Evolutionary conservation across 2,329 filamentous ascomycete genomes (phyloP).

Genomic region (Coniochaeta sp.): DNA sequence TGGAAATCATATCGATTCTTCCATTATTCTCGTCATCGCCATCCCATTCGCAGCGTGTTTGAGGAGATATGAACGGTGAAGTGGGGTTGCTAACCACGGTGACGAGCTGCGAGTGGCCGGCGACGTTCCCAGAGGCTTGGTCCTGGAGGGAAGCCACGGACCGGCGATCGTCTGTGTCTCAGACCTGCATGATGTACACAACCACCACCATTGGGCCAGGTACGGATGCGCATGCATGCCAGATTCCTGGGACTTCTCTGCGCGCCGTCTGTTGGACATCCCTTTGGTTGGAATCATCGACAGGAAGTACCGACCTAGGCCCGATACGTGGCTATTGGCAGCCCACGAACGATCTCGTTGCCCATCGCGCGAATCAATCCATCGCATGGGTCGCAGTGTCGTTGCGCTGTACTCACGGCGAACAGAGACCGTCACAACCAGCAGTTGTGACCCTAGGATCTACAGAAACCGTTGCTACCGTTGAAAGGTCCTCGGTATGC

Average conservation of each 20-base stretch:
- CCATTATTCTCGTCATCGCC: background rate
- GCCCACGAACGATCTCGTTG: no score
- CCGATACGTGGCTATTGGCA: background rate
- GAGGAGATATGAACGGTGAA: background rate
- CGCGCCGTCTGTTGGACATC: background rate
- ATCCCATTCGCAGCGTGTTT: background rate
- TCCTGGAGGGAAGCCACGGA: constrained; percentile 1
- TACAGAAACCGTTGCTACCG: background rate
- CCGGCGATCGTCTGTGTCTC: background rate
- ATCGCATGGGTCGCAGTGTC: no score
- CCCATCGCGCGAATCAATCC: no score
- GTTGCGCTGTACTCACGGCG: no score
- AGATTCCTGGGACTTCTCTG: background rate
- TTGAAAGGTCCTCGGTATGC: background rate
- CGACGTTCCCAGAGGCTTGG: background rate
- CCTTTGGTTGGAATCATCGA: background rate
- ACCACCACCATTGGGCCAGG: background rate
- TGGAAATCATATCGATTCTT: background rate
- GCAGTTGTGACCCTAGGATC: background rate
- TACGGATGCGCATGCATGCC: background rate
- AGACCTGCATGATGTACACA: constrained; percentile 1
- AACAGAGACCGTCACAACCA: background rate
- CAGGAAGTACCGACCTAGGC: background rate
- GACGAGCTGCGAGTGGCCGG: background rate
- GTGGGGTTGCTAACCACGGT: background rate